phyloP scores from a whole-genome alignment of 192 early-diverging fungal genomes.

The Geosiphon pyriformis region DNA sequence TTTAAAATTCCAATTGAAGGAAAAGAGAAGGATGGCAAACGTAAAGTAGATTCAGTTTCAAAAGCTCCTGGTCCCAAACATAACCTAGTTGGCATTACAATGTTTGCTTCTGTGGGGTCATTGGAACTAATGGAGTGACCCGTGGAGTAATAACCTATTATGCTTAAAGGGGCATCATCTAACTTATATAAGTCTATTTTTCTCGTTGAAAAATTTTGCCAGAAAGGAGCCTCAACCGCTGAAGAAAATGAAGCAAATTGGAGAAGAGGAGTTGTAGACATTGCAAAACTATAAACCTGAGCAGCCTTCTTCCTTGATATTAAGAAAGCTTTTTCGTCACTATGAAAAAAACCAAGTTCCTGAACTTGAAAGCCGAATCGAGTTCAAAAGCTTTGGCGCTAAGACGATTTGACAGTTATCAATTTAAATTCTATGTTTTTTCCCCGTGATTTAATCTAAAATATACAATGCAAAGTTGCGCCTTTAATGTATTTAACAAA shows the following conservation, averaged over 20 bases:
- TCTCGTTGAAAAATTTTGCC: constrained; percentile 72
- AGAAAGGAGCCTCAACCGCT: constrained; percentile 86
- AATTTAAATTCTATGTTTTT: too few relatives aligned
- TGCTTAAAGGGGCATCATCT: constrained; percentile 51
- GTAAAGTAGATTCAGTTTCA: constrained; percentile 16
- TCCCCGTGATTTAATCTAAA: too few relatives aligned
- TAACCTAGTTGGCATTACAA: constrained; percentile 56
- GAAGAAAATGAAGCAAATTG: constrained; percentile 83
- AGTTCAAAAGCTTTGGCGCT: too few relatives aligned
- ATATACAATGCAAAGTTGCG: too few relatives aligned
- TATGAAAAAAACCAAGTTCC: too few relatives aligned
- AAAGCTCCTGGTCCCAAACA: constrained; percentile 56
- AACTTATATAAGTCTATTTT: constrained; percentile 84
- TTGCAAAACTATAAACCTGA: too few relatives aligned
- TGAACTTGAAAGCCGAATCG: too few relatives aligned
- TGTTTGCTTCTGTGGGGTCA: constrained; percentile 24
- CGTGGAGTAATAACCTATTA: constrained; percentile 63
- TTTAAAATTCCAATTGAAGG: constrained; percentile 53
- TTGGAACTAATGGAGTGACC: constrained; percentile 50
- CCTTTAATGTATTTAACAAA: too few relatives aligned
- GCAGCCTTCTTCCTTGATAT: too few relatives aligned
- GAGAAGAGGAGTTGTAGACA: constrained; percentile 49
- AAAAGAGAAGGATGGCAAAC: constrained; percentile 39
- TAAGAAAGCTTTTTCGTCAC: too few relatives aligned
- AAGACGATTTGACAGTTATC: too few relatives aligned